Base-by-base conservation (phyloP, 164 flowering plant genomes). In the Euptelea pleiosperma region DNA sequence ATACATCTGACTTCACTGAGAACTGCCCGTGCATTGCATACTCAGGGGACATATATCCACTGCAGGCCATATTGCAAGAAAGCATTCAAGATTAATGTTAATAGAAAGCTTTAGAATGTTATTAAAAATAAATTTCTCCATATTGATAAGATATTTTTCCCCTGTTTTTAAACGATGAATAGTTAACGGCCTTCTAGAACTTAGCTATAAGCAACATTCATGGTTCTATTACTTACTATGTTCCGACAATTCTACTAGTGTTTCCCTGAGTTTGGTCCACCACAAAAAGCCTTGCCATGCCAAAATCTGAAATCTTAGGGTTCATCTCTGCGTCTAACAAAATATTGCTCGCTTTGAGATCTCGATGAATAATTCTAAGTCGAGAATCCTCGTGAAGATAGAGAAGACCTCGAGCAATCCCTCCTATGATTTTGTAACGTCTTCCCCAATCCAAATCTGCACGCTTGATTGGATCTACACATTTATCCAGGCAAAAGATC, bases 241-340 rank as follows among this genome's bases (percentile, higher is more conserved):
- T 62, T 28, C 71, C 75, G 1, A 51, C 55, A 15, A 63, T 29
- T 41, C 50, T 57, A 8, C 18, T 63, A 1, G 64, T 71, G 53
- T 50, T 67, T 4, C 39, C 55, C 11, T 41, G 15, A n/a, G 42
- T 45, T 22, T 72, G 71, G 2, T 63, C 59, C 14, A 36, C 35
- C 12, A 42, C 41, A 41, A 63, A 55, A 3, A 64, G 52, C 50
- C 60, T 63, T 16, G 72, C 72, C 62, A 63, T 67, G 44, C 66
- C 75, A 40, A 67, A 67, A 19, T 67, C 75, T 22, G 69, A 55
- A 11, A 67, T 63, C 25, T 64, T 63, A 2, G 71, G 67, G 21
- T 30, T 41, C 62, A 53, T 48, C 1, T 72, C 65, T 1, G 22
- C 19, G 16, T 55, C 69, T 4, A 72, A 33, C 8, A 62, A n/a